These are phyloP conservation scores for Solanum habrochaites DNA, from an alignment of 257 asterid genomes.

Conservation along the genomic window DNA sequence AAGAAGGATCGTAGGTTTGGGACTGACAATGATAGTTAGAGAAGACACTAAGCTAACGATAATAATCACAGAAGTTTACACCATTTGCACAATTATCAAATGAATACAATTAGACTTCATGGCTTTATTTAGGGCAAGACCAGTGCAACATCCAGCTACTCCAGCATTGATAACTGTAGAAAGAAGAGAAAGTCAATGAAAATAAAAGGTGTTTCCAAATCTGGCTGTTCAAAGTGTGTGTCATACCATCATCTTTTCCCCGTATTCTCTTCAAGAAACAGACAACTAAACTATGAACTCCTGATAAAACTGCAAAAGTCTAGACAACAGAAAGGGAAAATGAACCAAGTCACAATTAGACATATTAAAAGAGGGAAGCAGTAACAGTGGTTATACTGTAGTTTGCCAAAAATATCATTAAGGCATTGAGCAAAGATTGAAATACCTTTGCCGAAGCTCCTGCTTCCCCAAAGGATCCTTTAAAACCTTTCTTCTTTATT, in stretches of 20 bases:
- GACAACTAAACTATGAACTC: conserved; percentile 81
- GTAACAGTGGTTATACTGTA: neutral
- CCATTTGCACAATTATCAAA: neutral
- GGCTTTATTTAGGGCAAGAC: conserved; percentile 51
- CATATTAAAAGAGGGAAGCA: neutral
- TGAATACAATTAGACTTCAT: neutral
- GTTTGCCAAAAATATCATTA: neutral
- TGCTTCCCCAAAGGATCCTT: conserved; percentile 70
- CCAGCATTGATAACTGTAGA: conserved; percentile 80
- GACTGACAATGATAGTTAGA: neutral
- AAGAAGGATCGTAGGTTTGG: neutral
- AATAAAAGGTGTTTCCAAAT: neutral
- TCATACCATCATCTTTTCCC: conserved; percentile 86
- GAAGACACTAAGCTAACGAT: neutral
- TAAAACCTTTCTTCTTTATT: conserved; percentile 60
- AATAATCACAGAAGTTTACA: neutral
- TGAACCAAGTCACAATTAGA: neutral
- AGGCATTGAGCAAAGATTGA: neutral
- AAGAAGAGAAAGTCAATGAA: neutral
- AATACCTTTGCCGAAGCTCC: conserved; percentile 84
- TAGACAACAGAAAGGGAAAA: conserved; percentile 6
- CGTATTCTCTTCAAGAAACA: conserved; percentile 76
- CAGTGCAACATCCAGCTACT: conserved; percentile 96
- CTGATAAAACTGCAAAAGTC: conserved; percentile 88
- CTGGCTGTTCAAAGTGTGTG: neutral